Conservation (phyloP, 345 rosid species). For the Capsella bursapastoris region DNA sequence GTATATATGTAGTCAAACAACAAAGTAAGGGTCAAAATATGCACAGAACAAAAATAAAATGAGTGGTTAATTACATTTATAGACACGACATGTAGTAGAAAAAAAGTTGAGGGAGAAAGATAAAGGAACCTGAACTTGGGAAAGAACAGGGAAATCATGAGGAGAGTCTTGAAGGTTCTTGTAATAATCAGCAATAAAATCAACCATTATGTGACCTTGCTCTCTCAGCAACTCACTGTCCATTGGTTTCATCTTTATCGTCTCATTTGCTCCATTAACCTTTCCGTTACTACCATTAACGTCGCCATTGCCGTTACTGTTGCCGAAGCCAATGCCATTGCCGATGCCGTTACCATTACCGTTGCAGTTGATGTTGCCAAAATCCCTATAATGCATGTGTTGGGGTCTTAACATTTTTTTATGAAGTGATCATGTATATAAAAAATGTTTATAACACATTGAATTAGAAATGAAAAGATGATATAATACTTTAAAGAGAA, state of each 20-base stretch:
- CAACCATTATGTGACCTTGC: slow-evolving; percentile 44
- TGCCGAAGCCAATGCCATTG: neutral
- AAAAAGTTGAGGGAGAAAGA: slow-evolving; percentile 1
- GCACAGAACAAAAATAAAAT: too few relatives aligned
- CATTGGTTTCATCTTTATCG: slow-evolving; percentile 35
- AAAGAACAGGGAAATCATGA: slow-evolving; percentile 37
- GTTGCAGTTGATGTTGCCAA: neutral
- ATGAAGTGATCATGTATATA: neutral
- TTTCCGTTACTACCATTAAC: neutral
- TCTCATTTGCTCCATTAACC: slow-evolving; percentile 19
- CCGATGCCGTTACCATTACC: neutral
- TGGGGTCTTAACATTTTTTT: neutral
- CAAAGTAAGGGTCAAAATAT: too few relatives aligned
- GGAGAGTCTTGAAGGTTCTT: slow-evolving; percentile 37
- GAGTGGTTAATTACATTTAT: neutral
- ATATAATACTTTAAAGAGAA: neutral
- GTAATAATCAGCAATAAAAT: slow-evolving; percentile 46
- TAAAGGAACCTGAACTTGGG: slow-evolving; percentile 41
- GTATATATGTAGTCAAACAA: too few relatives aligned
- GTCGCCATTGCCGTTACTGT: neutral
- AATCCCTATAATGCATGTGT: slow-evolving; percentile 18
- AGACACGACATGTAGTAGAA: neutral
- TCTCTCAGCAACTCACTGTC: slow-evolving; percentile 40
- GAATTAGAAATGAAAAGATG: neutral
- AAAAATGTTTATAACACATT: neutral